phyloP scores from a whole-genome alignment of 2,329 filamentous ascomycete species.

The Aspergillus fumigatus region DNA sequence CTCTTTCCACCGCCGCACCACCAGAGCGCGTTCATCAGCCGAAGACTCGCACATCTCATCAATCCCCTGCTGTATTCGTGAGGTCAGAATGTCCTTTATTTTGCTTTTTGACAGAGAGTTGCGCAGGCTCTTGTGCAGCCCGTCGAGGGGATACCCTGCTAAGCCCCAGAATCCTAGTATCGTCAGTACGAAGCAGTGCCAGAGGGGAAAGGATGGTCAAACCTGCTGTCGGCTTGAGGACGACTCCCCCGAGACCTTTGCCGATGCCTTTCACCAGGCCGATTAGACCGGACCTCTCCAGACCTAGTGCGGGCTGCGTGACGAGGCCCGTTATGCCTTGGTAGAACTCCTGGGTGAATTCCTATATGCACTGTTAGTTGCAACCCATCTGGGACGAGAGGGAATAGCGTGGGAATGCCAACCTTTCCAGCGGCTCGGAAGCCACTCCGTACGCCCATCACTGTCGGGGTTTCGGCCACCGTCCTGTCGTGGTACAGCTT shows the following conservation, averaged over 20 bases:
- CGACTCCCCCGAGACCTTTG: slow-evolving; percentile 75
- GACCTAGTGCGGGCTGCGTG: slow-evolving; percentile 69
- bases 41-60: slow-evolving; percentile 22
- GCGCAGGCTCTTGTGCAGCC: slow-evolving; percentile 27
- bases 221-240: slow-evolving; percentile 79
- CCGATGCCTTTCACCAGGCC: slow-evolving; percentile 76
- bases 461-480: slow-evolving; percentile 71
- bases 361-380: slow-evolving; percentile 33
- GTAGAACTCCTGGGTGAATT: slow-evolving; percentile 71
- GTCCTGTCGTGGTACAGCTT: slow-evolving; percentile 80
- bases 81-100: slow-evolving; percentile 23
- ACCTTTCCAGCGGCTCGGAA: slow-evolving; percentile 70
- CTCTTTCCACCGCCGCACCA: slow-evolving; percentile 18
- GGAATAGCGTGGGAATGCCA: background rate
- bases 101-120: slow-evolving; percentile 23
- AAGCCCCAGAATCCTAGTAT: slow-evolving; percentile 26
- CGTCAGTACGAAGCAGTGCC: background rate
- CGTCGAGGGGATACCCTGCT: slow-evolving; percentile 28
- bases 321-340: slow-evolving; percentile 78
- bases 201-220: slow-evolving; percentile 22
- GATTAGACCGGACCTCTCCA: slow-evolving; percentile 58
- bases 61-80: slow-evolving; percentile 25
- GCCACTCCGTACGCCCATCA: slow-evolving; percentile 72
- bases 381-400: background rate
- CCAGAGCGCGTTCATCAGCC: slow-evolving; percentile 17